phyloP scores from a whole-genome alignment of 768 basidiomycete species.

The Asterophora parasitica region DNA sequence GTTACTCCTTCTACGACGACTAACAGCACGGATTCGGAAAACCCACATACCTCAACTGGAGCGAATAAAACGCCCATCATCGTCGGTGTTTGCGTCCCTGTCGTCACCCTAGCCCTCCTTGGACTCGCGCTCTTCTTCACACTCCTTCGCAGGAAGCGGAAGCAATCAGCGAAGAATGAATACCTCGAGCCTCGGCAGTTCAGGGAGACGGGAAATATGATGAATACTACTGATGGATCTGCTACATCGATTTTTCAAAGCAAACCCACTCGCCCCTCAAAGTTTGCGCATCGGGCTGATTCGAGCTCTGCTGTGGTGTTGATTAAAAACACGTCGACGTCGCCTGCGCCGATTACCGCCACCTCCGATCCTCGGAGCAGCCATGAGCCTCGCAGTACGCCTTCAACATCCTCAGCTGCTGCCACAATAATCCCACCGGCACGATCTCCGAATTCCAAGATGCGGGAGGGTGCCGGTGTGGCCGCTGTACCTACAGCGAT shows the following conservation, averaged over 20 bases:
- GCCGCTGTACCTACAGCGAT: neutral
- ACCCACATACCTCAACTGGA: conserved; percentile 10
- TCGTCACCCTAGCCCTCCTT: conserved; percentile 25
- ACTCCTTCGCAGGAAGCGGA: conserved; percentile 8
- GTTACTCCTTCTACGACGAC: conserved; percentile 6
- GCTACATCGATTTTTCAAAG: too few species aligned
- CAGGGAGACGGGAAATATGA: neutral
- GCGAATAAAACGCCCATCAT: conserved; percentile 19
- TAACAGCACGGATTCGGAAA: conserved; percentile 8
- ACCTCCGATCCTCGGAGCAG: neutral
- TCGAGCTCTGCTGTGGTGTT: neutral
- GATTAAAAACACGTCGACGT: neutral
- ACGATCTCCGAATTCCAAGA: neutral
- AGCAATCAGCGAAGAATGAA: neutral
- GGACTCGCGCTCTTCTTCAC: conserved; percentile 17
- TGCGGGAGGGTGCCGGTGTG: neutral
- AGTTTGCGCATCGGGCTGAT: neutral
- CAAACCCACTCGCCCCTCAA: too few species aligned
- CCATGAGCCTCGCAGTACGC: neutral
- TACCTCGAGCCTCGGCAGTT: conserved; percentile 3
- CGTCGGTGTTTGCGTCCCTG: conserved; percentile 27
- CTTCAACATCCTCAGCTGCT: neutral
- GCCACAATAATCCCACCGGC: neutral
- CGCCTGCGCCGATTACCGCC: neutral
- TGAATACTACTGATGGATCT: neutral